Evolutionary conservation across 31 red algal species (phyloP), one percentile per base, ranked within the genome.

Genomic region (Odonthalia washingtoniensis): DNA sequence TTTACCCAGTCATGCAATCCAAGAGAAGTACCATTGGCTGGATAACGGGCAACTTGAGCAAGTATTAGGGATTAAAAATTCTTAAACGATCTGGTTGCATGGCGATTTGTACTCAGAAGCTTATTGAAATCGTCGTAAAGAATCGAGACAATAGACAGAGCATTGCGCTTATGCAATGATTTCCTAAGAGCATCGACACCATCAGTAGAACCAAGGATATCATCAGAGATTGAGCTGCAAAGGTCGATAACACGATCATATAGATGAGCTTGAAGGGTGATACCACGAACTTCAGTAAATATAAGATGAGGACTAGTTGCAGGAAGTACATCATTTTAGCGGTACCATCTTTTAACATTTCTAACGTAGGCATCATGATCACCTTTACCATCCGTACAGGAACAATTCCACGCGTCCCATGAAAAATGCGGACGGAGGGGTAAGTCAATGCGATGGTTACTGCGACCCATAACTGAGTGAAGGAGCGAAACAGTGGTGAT

Each of bases 381-480:
- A 45, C 49, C 76, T 37, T 36, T 12, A 34, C 49, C 46, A n/a
- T 80, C 76, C 1, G 76, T 80, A 42, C 76, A 80, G 12, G 49
- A 46, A 45, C 45, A 43, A 26, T 80, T 80, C 5, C 46, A 28
- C n/a, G 61, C 61, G 46, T 80, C 46, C 76, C 76, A 80, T 1
- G 76, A 80, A 9, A 63, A 80, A 12, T 32, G 4, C 4, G 76
- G 76, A 4, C 49, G 4, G 5, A 46, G 34, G 1, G 45, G 76
- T 16, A n/a, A 28, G 34, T 76, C 39, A 14, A 24, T 40, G 36
- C 5, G 34, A 5, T 42, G 39, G 36, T 52, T 35, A 39, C 39
- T 28, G 49, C 45, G 76, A 46, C 76, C 76, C 76, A 80, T 80
- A 80, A 80, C 76, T 16, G 61, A 57, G 1, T 1, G 34, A 63